Conservation (phyloP, 2,329 filamentous ascomycete species). For the Neofusicoccum sp. region DNA sequence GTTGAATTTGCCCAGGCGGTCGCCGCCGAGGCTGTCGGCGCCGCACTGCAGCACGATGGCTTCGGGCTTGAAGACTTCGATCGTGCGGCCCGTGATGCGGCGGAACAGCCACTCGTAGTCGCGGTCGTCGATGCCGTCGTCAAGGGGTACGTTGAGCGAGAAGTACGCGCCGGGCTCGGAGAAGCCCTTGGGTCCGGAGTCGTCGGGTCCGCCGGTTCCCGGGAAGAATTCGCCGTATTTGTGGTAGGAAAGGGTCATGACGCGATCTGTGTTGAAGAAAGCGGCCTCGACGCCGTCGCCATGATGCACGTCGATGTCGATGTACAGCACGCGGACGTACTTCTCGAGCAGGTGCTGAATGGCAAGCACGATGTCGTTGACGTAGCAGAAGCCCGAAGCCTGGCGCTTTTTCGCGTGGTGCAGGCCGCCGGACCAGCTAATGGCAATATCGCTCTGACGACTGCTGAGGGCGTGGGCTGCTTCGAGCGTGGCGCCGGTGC, state of each 20-base stretch:
- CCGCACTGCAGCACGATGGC: conserved; percentile 96
- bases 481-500: conserved; percentile 86
- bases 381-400: conserved; percentile 96
- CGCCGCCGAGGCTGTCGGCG: conserved; percentile 90
- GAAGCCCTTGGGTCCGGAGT: conserved; percentile 80
- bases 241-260: conserved; percentile 94
- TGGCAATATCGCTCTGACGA: conserved; percentile 88
- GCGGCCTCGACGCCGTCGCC: conserved; percentile 90
- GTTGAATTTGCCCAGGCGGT: conserved; percentile 93
- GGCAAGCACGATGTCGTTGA: conserved; percentile 96
- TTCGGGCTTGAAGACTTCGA: conserved; percentile 81
- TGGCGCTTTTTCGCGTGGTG: conserved; percentile 96
- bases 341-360: conserved; percentile 84
- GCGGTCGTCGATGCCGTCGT: conserved; percentile 88
- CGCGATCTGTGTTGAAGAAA: conserved; percentile 85
- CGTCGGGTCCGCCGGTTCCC: conserved; percentile 82
- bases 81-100: conserved; percentile 73
- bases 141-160: conserved; percentile 84
- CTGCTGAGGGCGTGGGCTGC: conserved; percentile 87
- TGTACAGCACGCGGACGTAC: conserved; percentile 85
- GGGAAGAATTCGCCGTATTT: conserved; percentile 97
- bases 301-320: conserved; percentile 92
- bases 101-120: conserved; percentile 88
- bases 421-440: conserved; percentile 95
- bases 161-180: conserved; percentile 88